phyloP scores from a whole-genome alignment of 352 stramenopile species.

The Phytophthora lateralis region DNA sequence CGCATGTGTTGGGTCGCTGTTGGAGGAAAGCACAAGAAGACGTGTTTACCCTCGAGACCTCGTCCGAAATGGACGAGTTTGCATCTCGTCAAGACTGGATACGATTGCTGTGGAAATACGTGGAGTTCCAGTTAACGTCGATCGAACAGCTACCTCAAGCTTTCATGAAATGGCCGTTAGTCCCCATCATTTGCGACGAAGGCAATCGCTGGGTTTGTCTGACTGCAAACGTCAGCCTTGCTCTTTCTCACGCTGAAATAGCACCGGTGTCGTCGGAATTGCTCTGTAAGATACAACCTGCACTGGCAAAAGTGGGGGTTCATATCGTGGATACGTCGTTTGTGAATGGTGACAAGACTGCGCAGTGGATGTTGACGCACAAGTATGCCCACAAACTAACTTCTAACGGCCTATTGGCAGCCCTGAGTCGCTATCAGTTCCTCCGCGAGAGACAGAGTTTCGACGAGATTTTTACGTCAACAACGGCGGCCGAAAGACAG shows the following conservation, averaged over 20 bases:
- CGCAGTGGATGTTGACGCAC: slow-evolving; percentile 47
- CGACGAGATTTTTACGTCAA: slow-evolving; percentile 43
- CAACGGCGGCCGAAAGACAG: slow-evolving; percentile 32
- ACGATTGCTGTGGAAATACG: slow-evolving; percentile 54
- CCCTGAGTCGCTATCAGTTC: slow-evolving; percentile 42
- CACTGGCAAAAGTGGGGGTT: slow-evolving; percentile 51
- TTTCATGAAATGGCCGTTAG: slow-evolving; percentile 50
- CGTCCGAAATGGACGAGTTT: slow-evolving; percentile 7
- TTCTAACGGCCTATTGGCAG: slow-evolving; percentile 48
- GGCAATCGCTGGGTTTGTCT: slow-evolving; percentile 44
- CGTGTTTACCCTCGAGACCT: slow-evolving; percentile 34
- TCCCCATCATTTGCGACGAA: slow-evolving; percentile 37
- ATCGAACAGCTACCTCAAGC: slow-evolving; percentile 28
- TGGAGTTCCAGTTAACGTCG: slow-evolving; percentile 42
- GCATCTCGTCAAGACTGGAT: slow-evolving; percentile 49
- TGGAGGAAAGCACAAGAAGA: slow-evolving; percentile 36
- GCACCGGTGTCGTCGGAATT: slow-evolving; percentile 9
- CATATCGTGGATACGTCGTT: slow-evolving; percentile 49
- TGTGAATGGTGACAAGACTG: slow-evolving; percentile 44
- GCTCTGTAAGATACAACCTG: slow-evolving; percentile 28
- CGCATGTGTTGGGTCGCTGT: slow-evolving; percentile 39
- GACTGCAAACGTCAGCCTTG: slow-evolving; percentile 35
- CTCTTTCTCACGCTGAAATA: slow-evolving; percentile 34
- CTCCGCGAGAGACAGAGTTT: slow-evolving; percentile 39
- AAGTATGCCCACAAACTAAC: slow-evolving; percentile 53